phyloP scores from a whole-genome alignment of 768 basidiomycete species.

The Pholiota molesta region DNA sequence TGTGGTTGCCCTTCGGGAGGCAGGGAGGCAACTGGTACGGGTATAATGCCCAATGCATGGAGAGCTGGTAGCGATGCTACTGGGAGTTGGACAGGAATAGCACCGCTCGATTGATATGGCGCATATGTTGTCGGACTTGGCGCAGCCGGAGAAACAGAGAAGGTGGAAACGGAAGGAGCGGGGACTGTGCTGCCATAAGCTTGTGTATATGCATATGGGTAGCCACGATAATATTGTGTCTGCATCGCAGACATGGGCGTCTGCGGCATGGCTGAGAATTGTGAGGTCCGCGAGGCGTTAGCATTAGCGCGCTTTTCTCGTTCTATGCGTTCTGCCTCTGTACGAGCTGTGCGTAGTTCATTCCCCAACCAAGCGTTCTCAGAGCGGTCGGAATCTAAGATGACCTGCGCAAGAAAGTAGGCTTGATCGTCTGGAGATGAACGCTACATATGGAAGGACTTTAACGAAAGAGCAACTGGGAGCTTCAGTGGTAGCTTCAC shows the following conservation, averaged over 20 bases:
- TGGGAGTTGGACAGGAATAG: slow-evolving; percentile 73
- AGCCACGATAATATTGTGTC: slow-evolving; percentile 64
- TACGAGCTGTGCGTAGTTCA: slow-evolving; percentile 63
- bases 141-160: slow-evolving; percentile 24
- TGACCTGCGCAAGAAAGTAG: slow-evolving; percentile 62
- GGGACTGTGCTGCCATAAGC: slow-evolving; percentile 47
- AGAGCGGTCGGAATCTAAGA: slow-evolving; percentile 67
- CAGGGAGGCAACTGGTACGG: slow-evolving; percentile 60
- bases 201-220: slow-evolving; percentile 68
- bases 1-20: slow-evolving; percentile 58
- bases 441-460: slow-evolving; percentile 43
- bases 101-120: slow-evolving; percentile 40
- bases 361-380: slow-evolving; percentile 58
- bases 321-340: slow-evolving; percentile 69
- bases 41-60: slow-evolving; percentile 73
- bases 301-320: slow-evolving; percentile 63
- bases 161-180: slow-evolving; percentile 38
- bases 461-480: background rate
- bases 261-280: slow-evolving; percentile 36
- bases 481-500: slow-evolving; percentile 37
- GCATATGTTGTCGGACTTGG: slow-evolving; percentile 34
- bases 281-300: slow-evolving; percentile 45
- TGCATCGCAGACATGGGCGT: slow-evolving; percentile 36
- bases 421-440: slow-evolving; percentile 63
- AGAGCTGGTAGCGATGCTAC: slow-evolving; percentile 66